phyloP scores from a whole-genome alignment of 2,329 filamentous ascomycete species.

The Colletotrichum paranaense region DNA sequence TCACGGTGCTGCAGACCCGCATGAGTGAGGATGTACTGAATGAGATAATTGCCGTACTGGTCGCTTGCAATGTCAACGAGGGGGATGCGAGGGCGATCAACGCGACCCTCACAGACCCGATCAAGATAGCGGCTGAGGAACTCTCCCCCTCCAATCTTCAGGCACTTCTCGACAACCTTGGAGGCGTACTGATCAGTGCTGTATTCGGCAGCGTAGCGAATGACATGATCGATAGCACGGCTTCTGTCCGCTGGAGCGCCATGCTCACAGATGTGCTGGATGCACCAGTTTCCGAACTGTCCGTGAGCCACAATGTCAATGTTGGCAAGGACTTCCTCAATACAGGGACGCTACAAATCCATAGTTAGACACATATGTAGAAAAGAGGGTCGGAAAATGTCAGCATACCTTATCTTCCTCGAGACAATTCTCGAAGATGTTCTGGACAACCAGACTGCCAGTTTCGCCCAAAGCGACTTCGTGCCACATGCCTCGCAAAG shows the following conservation, averaged over 20 bases:
- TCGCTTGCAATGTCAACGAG: slow-evolving; percentile 98
- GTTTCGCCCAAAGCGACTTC: slow-evolving; percentile 98
- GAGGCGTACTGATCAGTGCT: slow-evolving; percentile 99
- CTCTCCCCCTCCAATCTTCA: slow-evolving; percentile 93
- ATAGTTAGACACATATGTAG: slow-evolving; percentile 31
- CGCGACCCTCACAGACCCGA: slow-evolving; percentile 90
- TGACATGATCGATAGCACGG: slow-evolving; percentile 94
- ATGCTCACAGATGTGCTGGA: slow-evolving; percentile 98
- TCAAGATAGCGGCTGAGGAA: slow-evolving; percentile 94
- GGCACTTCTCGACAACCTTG: slow-evolving; percentile 98
- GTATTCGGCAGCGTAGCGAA: slow-evolving; percentile 93
- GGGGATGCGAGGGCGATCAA: slow-evolving; percentile 93
- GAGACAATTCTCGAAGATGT: slow-evolving; percentile 99
- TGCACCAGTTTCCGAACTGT: slow-evolving; percentile 99
- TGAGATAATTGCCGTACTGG: slow-evolving; percentile 98
- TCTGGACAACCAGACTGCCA: slow-evolving; percentile 96
- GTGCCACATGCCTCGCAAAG: slow-evolving; percentile 96
- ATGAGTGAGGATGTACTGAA: slow-evolving; percentile 96
- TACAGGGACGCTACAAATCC: slow-evolving; percentile 83
- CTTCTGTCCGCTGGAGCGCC: slow-evolving; percentile 90
- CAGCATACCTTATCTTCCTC: slow-evolving; percentile 92
- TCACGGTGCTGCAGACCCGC: slow-evolving; percentile 90
- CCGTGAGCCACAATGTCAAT: slow-evolving; percentile 97
- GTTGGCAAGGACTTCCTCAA: slow-evolving; percentile 93
- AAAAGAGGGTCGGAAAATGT: background rate